Evolutionary conservation across 139 green algal genomes (phyloP), one percentile per base, ranked within the genome.

Genomic region (Picochlorum sp.): DNA sequence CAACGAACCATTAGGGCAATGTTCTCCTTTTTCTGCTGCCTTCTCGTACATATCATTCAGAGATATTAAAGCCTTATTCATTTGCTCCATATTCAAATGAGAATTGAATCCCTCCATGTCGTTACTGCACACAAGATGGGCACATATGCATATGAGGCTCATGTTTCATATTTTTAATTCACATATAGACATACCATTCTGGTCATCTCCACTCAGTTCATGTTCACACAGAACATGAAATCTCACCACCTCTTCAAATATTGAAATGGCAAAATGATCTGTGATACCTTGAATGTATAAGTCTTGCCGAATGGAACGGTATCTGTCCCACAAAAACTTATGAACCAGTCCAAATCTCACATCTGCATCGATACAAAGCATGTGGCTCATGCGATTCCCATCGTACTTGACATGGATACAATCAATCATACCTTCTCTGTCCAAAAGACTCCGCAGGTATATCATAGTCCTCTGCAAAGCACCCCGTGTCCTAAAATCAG

Each of bases 281-380:
- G 61, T 45, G 10, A 93, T 76, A 23, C 75, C 73, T 49, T 92
- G 87, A 54, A 92, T 74, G 34, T 74, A 81, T 28, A 92, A 65
- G 72, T 92, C 86, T 61, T 85, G 78, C 15, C 86, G 80, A 26
- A 96, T 72, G 41, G 76, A 75, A 18, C 88, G 69, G 72, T 89
- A 94, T 13, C 88, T 72, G 68, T 95, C 88, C 88, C 88, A 95
- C 64, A 95, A 76, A 58, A 95, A 95, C 50, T 76, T 79, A 71
- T 95, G 88, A 30, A 89, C 67, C 38, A 74, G 71, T 6, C 71
- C 71, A 70, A 70, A 70, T 32, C 64, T 44, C 45, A 49, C 15
- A 24, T 61, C 23, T 54, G 47, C 7, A 14, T 16, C 50, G 1
- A 68, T 47, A 14, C 24, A 15, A 47, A 18, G 21, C 18, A n/a